These are phyloP conservation scores for Epichloe coenophiala DNA, from an alignment of 2,329 filamentous ascomycete genomes.

Conservation along the genomic window DNA sequence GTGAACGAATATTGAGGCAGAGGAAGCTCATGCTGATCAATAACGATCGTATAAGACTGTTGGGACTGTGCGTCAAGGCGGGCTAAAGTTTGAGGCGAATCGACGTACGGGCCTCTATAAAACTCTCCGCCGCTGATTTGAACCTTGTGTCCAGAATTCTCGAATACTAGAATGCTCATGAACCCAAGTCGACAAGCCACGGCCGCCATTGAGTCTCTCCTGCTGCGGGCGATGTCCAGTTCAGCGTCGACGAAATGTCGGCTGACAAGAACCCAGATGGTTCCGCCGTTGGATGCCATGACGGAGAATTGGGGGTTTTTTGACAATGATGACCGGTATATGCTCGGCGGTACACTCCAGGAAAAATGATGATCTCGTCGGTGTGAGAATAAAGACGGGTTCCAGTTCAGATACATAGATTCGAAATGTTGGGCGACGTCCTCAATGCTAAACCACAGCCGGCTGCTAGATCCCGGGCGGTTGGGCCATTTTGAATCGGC, in stretches of 20 bases:
- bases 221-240: slow-evolving; percentile 38
- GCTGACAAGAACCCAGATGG: slow-evolving; percentile 73
- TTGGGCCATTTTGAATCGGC: background rate
- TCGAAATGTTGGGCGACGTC: slow-evolving; percentile 86
- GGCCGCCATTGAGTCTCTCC: slow-evolving; percentile 26
- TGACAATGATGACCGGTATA: slow-evolving; percentile 40
- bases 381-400: slow-evolving; percentile 66
- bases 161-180: slow-evolving; percentile 76
- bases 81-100: slow-evolving; percentile 83
- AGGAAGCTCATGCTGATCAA: slow-evolving; percentile 68
- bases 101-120: slow-evolving; percentile 74
- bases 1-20: slow-evolving; percentile 70
- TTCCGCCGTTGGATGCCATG: slow-evolving; percentile 41
- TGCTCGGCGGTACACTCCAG: slow-evolving; percentile 52
- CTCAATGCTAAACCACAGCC: slow-evolving; percentile 86
- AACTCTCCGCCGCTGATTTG: slow-evolving; percentile 59
- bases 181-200: slow-evolving; percentile 54
- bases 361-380: slow-evolving; percentile 83
- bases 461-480: slow-evolving; percentile 39
- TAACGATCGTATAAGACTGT: slow-evolving; percentile 45
- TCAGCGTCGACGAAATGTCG: slow-evolving; percentile 70
- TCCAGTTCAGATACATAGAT: slow-evolving; percentile 96
- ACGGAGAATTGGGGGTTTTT: slow-evolving; percentile 63
- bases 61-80: slow-evolving; percentile 37
- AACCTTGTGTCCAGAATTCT: slow-evolving; percentile 55